Base-by-base conservation (phyloP, 2,329 filamentous ascomycete genomes). In the Colletotrichum liaoningense region DNA sequence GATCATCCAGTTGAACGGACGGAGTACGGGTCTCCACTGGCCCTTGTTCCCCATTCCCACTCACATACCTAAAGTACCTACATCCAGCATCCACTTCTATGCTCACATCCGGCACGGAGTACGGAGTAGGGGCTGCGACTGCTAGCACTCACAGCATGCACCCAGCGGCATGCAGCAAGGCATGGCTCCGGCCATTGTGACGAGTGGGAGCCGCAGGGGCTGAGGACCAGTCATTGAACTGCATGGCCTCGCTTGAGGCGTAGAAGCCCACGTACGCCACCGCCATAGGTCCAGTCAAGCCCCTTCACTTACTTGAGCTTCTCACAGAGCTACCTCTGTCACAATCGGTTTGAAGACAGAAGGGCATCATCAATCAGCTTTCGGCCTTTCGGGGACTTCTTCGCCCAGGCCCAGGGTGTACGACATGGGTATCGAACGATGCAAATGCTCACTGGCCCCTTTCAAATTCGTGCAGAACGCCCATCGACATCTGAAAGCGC, bases 361-460 rank as follows among this genome's bases (percentile, higher is more conserved):
- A 16, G 14, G 28, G 28, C 63, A 42, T 69, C 22, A n/a, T 56
- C 58, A 35, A 55, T 56, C 58, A 35, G 30, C 30, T 65, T 60
- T 69, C 52, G 26, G 46, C 28, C 46, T 55, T 46, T 46, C 66
- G 56, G 60, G 26, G 54, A 64, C 59, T 69, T 63, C 35, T 33
- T 69, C 58, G 64, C 65, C 64, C 58, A 58, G 35, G 49, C 24
- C 58, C 54, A 59, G 24, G 42, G n/a, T 56, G 33, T 19, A 60
- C 59, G 70, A 69, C 70, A 73, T 60, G 70, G 66, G 59, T 65
- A 49, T 60, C 70, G 49, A 69, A 69, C 66, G 59, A 73, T 57
- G 54, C 59, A 28, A 49, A 7, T 46, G 33, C 65, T 26, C 14
- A 59, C 55, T 68, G 65, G 24, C 38, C 38, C 26, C 59, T 59